phyloP scores from a whole-genome alignment of 805 yeast species.

The Candida sakaeoensis region DNA sequence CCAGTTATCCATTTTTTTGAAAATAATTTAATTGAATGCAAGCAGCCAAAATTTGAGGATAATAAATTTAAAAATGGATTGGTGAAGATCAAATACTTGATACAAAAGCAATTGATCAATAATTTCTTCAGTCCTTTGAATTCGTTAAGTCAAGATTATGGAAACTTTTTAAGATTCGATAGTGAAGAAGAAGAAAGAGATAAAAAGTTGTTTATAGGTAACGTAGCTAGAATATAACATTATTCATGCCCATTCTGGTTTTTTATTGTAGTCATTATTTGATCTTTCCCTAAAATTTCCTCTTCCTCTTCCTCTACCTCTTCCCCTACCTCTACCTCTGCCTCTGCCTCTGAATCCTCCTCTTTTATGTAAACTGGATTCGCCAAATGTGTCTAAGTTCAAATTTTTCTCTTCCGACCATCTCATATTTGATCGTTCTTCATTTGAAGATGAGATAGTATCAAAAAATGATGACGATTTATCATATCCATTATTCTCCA shows the following conservation, averaged over 20 bases:
- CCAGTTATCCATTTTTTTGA: constrained; percentile 30
- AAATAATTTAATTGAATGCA: constrained; percentile 23
- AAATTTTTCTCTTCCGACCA: constrained; percentile 71
- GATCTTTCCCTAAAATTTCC: constrained; percentile 9
- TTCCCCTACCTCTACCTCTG: constrained; percentile 18
- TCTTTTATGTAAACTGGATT: constrained; percentile 49
- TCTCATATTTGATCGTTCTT: constrained; percentile 46
- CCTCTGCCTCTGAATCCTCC: constrained; percentile 51
- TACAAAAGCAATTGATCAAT: constrained; percentile 21
- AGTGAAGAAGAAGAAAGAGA: constrained; percentile 20
- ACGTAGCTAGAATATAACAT: constrained; percentile 18
- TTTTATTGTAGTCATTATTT: constrained; percentile 16
- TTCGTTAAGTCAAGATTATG: constrained; percentile 20
- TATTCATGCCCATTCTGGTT: constrained; percentile 30
- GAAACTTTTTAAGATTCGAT: constrained; percentile 16
- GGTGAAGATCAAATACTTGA: constrained; percentile 9
- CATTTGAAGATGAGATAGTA: constrained; percentile 67
- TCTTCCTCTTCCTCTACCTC: constrained; percentile 18
- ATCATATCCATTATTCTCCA: constrained; percentile 49
- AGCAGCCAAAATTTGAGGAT: constrained; percentile 15
- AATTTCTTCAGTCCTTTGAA: constrained; percentile 24
- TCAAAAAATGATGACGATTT: constrained; percentile 88
- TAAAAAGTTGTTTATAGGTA: constrained; percentile 25
- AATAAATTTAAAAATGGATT: constrained; percentile 17
- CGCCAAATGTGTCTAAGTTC: constrained; percentile 83